A percentile compares a stretch with the other conserved stretches of the same genome.
These are phyloP conservation scores for Ceratorhiza oryzae-sativae DNA, from an alignment of 1,284 basidiomycete genomes.

Conservation along the genomic window DNA sequence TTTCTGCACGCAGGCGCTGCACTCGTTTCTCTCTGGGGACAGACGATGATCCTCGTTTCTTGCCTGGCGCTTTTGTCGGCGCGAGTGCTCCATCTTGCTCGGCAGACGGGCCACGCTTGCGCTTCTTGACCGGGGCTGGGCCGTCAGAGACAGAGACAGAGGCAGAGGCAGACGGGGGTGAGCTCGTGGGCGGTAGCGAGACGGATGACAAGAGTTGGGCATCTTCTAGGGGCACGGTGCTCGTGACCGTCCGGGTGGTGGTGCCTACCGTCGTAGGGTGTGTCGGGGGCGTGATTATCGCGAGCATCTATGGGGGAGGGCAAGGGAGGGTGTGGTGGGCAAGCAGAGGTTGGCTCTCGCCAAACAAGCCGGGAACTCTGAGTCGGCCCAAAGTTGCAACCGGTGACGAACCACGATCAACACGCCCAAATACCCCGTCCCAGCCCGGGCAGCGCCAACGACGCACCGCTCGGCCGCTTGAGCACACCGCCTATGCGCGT, in stretches of 20 bases:
- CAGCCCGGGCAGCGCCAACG: background rate
- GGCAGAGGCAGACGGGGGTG: background rate
- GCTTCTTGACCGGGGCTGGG: slow-evolving; percentile 23
- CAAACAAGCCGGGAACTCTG: slow-evolving; percentile 23
- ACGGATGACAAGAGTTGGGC: background rate
- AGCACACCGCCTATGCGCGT: background rate
- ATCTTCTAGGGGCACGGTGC: slow-evolving; percentile 11
- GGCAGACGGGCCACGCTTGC: slow-evolving; percentile 20
- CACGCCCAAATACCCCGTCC: slow-evolving; percentile 23
- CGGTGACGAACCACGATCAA: slow-evolving; percentile 22
- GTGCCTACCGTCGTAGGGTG: slow-evolving; percentile 13
- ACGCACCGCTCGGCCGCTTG: no score
- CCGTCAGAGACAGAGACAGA: no score
- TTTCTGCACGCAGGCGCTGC: slow-evolving; percentile 27
- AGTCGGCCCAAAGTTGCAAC: slow-evolving; percentile 27
- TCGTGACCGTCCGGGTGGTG: slow-evolving; percentile 11
- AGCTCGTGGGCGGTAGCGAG: background rate
- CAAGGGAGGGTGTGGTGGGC: background rate
- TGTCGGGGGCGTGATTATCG: slow-evolving; percentile 15
- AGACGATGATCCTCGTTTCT: slow-evolving; percentile 16
- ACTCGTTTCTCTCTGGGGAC: slow-evolving; percentile 33
- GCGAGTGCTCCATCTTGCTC: background rate
- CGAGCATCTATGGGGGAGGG: slow-evolving; percentile 17
- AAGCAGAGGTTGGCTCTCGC: background rate
- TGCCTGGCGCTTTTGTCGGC: background rate